A percentile compares a stretch with the other conserved stretches of the same genome.
phyloP scores from a whole-genome alignment of 108 stramenopile genomes.

The Stephanodiscus minutulus region DNA sequence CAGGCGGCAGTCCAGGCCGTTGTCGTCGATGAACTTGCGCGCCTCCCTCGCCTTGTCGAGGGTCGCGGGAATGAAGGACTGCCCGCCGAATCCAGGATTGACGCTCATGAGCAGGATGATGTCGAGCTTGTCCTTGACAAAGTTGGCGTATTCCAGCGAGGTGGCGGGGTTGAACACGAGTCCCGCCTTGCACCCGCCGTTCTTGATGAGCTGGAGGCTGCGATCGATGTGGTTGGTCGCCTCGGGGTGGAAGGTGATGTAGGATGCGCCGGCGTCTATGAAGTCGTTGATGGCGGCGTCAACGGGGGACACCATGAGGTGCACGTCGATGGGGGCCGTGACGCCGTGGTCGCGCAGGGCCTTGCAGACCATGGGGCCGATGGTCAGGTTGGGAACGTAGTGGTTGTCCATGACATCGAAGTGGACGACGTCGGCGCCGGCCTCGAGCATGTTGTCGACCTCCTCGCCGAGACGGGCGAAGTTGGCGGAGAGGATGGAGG shows the following conservation, averaged over 20 bases:
- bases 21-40: conserved; percentile 95
- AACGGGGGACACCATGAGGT: conserved; percentile 97
- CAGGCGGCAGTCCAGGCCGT: conserved; percentile 95
- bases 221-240: conserved; percentile 96
- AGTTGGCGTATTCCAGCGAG: conserved; percentile 86
- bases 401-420: conserved; percentile 99
- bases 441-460: conserved; percentile 96
- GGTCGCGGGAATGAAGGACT: conserved; percentile 93
- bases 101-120: conserved; percentile 98
- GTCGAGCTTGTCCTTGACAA: conserved; percentile 97
- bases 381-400: conserved; percentile 98
- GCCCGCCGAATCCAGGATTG: conserved; percentile 98
- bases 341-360: conserved; percentile 98
- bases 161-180: conserved; percentile 98
- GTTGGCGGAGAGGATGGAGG: conserved; percentile 97
- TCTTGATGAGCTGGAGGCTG: conserved; percentile 94
- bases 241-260: conserved; percentile 99
- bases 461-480: conserved; percentile 96
- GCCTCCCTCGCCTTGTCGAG: conserved; percentile 95
- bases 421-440: conserved; percentile 98
- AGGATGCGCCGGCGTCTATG: conserved; percentile 96
- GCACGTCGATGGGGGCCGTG: conserved; percentile 98
- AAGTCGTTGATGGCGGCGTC: conserved; percentile 94
- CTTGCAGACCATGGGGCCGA: conserved; percentile 99
- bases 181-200: conserved; percentile 96